Percentiles rank a stretch among this genome's conserved stretches.
Evolutionary conservation across 2,329 filamentous ascomycete species (phyloP).

Genomic region (Teratosphaeria destructans): DNA sequence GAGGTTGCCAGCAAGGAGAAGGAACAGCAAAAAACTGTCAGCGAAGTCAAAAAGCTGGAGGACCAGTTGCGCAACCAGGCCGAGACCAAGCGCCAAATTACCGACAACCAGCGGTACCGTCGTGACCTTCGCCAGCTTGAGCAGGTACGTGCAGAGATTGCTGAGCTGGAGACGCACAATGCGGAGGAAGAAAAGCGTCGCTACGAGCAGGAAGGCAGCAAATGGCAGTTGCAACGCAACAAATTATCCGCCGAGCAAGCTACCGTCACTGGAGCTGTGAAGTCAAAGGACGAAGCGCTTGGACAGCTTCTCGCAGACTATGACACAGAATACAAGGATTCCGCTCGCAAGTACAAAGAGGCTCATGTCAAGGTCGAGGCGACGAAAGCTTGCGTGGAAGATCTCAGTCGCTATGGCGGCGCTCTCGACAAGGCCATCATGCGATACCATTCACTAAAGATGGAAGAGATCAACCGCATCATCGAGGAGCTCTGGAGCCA

Average conservation of each 20-base stretch:
- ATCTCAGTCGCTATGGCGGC: conserved; percentile 68
- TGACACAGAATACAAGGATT: conserved; percentile 77
- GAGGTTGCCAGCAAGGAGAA: conserved; percentile 55
- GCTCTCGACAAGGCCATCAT: conserved; percentile 95
- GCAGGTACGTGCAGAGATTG: conserved; percentile 57
- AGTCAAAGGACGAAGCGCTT: conserved; percentile 74
- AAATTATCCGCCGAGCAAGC: conserved; percentile 62
- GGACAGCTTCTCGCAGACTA: conserved; percentile 64
- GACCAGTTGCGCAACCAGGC: conserved; percentile 70
- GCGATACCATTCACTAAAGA: conserved; percentile 91
- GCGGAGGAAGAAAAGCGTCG: conserved; percentile 72
- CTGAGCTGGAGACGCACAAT: conserved; percentile 64
- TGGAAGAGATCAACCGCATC: conserved; percentile 95
- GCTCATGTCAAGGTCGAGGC: conserved; percentile 82
- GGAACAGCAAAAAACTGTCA: conserved; percentile 57
- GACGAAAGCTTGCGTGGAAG: conserved; percentile 85
- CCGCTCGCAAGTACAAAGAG: conserved; percentile 70
- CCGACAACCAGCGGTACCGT: conserved; percentile 79
- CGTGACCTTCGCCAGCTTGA: conserved; percentile 61
- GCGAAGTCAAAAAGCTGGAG: conserved; percentile 65
- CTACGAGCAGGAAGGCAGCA: conserved; percentile 58
- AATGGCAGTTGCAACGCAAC: conserved; percentile 58
- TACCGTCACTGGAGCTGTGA: conserved; percentile 66
- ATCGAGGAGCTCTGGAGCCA: conserved; percentile 93
- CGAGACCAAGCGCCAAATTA: conserved; percentile 74